phyloP scores from a whole-genome alignment of 1,284 basidiomycete genomes.

The Cryptococcus maquisensis region DNA sequence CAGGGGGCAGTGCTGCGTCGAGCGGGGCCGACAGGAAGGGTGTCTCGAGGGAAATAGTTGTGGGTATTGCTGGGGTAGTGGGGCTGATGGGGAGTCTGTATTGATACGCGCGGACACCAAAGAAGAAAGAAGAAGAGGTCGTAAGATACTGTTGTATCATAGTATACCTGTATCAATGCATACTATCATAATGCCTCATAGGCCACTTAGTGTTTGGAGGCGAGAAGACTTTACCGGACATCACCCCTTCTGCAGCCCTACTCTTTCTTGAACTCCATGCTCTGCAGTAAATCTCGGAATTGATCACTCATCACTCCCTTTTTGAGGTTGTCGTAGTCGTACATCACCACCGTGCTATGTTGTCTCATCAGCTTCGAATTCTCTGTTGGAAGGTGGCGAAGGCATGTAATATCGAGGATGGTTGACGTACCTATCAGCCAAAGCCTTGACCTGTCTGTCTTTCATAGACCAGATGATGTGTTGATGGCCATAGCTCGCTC shows the following conservation, averaged over 20 bases:
- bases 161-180: neutral
- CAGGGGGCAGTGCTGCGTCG: too few relatives aligned
- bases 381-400: neutral
- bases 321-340: constrained; percentile 38
- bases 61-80: neutral
- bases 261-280: neutral
- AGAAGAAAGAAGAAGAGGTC: neutral
- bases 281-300: constrained; percentile 25
- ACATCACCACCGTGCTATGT: constrained; percentile 40
- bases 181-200: neutral
- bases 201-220: too few relatives aligned
- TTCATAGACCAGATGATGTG: constrained; percentile 38
- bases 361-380: neutral
- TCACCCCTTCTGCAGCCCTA: too few relatives aligned
- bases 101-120: neutral
- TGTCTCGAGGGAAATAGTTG: neutral
- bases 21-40: too few relatives aligned
- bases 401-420: neutral
- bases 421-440: constrained; percentile 28
- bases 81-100: neutral
- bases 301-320: constrained; percentile 39
- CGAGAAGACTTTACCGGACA: too few relatives aligned
- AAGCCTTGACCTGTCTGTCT: constrained; percentile 35
- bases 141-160: neutral
- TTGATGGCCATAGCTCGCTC: constrained; percentile 32